Base-by-base conservation (phyloP, 1,284 basidiomycete genomes). In the Flammula alnicola region DNA sequence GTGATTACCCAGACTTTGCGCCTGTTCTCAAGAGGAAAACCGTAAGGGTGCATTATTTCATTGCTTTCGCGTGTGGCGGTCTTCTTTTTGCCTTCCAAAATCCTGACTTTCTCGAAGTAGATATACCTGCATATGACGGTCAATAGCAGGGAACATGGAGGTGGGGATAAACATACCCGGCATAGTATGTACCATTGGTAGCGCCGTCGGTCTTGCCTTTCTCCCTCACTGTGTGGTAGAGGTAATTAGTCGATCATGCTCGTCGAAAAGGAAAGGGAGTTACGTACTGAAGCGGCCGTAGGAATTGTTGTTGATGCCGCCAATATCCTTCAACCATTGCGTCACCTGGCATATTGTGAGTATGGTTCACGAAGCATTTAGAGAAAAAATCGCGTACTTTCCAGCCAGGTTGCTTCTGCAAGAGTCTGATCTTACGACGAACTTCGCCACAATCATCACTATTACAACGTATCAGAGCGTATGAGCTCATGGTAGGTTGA, bases 391-490 rank as follows among this genome's bases (percentile, higher is more conserved):
- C 33, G 16, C 58, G 22, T 48, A 74, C 75, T 67, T 78, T 79
- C 62, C 70, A 79, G 6, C 61, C 67, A 0, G 74, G 73, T 6
- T 66, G 65, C 62, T 75, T 72, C 57, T 66, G 67, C 33, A 79
- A 57, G 3, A 63, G 51, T 11, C 70, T 64, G 32, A 78, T 79
- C 64, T 78, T 79, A 38, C 76, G 68, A 25, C 76, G 65, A 41
- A 79, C 65, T 14, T 78, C 77, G 42, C 72, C 75, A 52, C 75
- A 78, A 55, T 76, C 71, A 52, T 78, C 76, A 50, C 75, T 77
- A 52, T 64, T 53, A 9, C 49, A 54, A n/a, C n/a, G n/a, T n/a
- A n/a, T n/a, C 8, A 53, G 47, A 3, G 7, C 3, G 14, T 44
- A n/a, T n/a, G 23, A 35, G 32, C 16, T 40, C 16, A n/a, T n/a